Evolutionary conservation across 352 stramenopile species (phyloP).

Genomic region (Thalassiosira livingstoniorum): DNA sequence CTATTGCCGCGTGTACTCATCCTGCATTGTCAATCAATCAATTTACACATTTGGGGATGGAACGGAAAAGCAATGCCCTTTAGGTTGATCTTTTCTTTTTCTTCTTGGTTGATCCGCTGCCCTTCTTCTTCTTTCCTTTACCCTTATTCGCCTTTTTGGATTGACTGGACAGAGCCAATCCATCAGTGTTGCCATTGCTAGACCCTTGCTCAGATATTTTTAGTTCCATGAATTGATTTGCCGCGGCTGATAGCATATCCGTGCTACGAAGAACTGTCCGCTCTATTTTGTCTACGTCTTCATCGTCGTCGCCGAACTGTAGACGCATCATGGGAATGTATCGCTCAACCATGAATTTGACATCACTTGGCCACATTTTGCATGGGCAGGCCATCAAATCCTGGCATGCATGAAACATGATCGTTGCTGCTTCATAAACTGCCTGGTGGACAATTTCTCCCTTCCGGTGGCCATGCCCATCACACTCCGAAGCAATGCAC

Average conservation of each 20-base stretch:
- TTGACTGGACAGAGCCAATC: neutral
- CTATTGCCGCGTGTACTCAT: no score
- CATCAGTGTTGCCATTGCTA: neutral
- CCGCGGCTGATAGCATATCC: neutral
- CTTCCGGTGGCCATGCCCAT: neutral
- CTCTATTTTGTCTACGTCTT: neutral
- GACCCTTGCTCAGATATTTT: neutral
- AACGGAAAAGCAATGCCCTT: no score
- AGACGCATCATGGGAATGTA: constrained; percentile 7
- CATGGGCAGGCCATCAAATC: neutral
- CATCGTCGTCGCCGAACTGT: neutral
- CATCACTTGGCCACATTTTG: neutral
- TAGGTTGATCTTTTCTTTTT: no score
- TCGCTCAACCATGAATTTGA: neutral
- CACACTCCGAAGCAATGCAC: constrained; percentile 10
- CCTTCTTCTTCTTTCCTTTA: neutral
- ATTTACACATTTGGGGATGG: no score
- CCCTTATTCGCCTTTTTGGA: neutral
- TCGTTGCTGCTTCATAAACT: constrained; percentile 4
- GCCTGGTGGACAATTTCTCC: neutral
- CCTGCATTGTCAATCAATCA: no score
- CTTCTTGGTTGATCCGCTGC: neutral
- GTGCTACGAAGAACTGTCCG: neutral
- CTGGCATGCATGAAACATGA: constrained; percentile 16
- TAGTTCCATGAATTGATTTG: neutral